These are phyloP conservation scores for Lipomyces yamanashiensis DNA, from an alignment of 805 yeast genomes.

Conservation along the genomic window DNA sequence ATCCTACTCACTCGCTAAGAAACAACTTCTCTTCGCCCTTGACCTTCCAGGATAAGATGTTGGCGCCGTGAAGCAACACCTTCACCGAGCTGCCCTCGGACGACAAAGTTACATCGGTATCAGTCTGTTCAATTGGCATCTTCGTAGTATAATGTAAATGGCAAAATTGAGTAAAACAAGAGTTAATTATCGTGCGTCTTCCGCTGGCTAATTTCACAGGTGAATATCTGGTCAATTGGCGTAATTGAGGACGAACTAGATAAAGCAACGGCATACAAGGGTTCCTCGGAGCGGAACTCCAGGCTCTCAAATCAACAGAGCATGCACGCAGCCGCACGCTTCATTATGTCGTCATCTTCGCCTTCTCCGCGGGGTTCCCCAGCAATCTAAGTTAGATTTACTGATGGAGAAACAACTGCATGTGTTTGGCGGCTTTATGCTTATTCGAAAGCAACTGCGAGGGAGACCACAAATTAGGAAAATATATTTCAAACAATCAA, in stretches of 20 bases:
- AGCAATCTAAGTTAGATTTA: no score
- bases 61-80: constrained; percentile 86
- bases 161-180: background rate
- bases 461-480: no score
- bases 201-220: background rate
- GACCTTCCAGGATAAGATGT: constrained; percentile 79
- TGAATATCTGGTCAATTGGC: background rate
- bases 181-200: background rate
- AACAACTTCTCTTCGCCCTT: constrained; percentile 80
- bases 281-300: background rate
- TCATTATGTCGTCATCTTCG: background rate
- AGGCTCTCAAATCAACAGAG: background rate
- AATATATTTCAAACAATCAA: no score
- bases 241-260: background rate
- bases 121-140: constrained; percentile 73
- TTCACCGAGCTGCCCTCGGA: constrained; percentile 64
- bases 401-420: no score
- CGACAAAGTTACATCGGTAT: constrained; percentile 62
- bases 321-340: constrained; percentile 2
- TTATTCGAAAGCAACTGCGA: no score
- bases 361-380: background rate
- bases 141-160: background rate
- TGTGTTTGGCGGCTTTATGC: no score
- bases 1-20: constrained; percentile 48
- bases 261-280: background rate